These are phyloP conservation scores for Sclerotinia spermophila DNA, from an alignment of 2,329 filamentous ascomycete species.

Conservation along the genomic window DNA sequence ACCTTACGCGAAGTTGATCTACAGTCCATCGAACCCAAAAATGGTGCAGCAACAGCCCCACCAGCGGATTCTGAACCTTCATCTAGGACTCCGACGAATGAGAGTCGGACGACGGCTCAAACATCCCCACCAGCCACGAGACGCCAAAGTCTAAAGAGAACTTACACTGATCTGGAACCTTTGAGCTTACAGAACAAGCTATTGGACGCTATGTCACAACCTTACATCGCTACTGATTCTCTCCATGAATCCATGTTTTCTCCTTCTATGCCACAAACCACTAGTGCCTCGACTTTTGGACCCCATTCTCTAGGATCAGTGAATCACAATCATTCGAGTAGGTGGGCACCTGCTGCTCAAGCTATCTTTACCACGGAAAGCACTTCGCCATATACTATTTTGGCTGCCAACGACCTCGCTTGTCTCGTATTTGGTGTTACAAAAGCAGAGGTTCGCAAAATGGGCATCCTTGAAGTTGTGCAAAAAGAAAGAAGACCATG, in stretches of 20 bases:
- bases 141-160: slow-evolving; percentile 73
- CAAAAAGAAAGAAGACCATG: slow-evolving; percentile 83
- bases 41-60: slow-evolving; percentile 25
- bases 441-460: slow-evolving; percentile 87
- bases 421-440: slow-evolving; percentile 99
- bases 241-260: slow-evolving; percentile 39
- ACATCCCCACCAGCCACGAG: slow-evolving; percentile 55
- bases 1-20: slow-evolving; percentile 20
- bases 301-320: slow-evolving; percentile 47
- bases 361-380: slow-evolving; percentile 97
- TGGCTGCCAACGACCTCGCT: slow-evolving; percentile 92
- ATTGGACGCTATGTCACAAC: slow-evolving; percentile 79
- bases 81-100: slow-evolving; percentile 53
- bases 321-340: slow-evolving; percentile 83
- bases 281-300: slow-evolving; percentile 36
- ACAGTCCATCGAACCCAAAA: slow-evolving; percentile 26
- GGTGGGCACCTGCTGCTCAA: slow-evolving; percentile 87
- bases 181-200: slow-evolving; percentile 76
- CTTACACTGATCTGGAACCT: slow-evolving; percentile 77
- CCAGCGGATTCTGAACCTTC: slow-evolving; percentile 45
- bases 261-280: slow-evolving; percentile 42
- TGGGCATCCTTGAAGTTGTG: slow-evolving; percentile 93
- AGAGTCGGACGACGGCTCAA: slow-evolving; percentile 50
- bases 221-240: slow-evolving; percentile 45
- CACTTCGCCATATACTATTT: slow-evolving; percentile 87